These are phyloP conservation scores for Staphylotrichum tortipilum DNA, from an alignment of 495 filamentous ascomycete species.

Conservation along the genomic window DNA sequence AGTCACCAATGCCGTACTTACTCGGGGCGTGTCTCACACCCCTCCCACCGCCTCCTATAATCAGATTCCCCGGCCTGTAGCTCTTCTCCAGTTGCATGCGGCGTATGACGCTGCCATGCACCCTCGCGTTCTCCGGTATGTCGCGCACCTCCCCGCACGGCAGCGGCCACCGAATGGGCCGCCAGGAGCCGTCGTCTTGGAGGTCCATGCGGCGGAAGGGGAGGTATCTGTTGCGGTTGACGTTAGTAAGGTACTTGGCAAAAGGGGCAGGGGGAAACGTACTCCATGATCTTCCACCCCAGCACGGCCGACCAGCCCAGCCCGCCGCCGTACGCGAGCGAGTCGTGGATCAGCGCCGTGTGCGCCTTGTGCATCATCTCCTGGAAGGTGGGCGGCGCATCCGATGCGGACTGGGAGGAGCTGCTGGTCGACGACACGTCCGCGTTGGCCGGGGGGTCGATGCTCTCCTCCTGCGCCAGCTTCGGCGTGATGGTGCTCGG, in stretches of 20 bases:
- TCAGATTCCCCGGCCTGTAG: slow-evolving; percentile 75
- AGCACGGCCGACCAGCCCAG: slow-evolving; percentile 50
- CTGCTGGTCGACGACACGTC: not conserved
- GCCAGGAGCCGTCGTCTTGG: slow-evolving; percentile 65
- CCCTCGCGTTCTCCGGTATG: slow-evolving; percentile 59
- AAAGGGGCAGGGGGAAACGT: not conserved
- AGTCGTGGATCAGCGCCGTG: slow-evolving; percentile 64
- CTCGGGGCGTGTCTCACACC: slow-evolving; percentile 51
- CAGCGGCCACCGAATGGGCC: slow-evolving; percentile 71
- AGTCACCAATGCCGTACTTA: slow-evolving; percentile 60
- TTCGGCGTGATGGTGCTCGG: slow-evolving; percentile 22
- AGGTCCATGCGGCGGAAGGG: slow-evolving; percentile 82
- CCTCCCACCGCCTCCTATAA: slow-evolving; percentile 71
- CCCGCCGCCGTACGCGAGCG: slow-evolving; percentile 58
- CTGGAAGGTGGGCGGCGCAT: slow-evolving; percentile 35
- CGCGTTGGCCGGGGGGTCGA: not conserved
- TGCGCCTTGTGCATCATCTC: slow-evolving; percentile 51
- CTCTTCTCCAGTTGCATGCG: slow-evolving; percentile 56
- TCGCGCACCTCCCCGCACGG: slow-evolving; percentile 75
- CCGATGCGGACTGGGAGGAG: not conserved
- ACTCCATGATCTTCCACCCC: slow-evolving; percentile 75
- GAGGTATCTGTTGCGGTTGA: slow-evolving; percentile 44
- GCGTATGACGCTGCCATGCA: slow-evolving; percentile 66
- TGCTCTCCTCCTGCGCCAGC: slow-evolving; percentile 12
- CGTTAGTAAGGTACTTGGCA: not conserved